A percentile compares a stretch with the other conserved stretches of the same genome.
These are phyloP conservation scores for Aspergillus incahuasiensis DNA, from an alignment of 495 filamentous ascomycete genomes.

Conservation along the genomic window DNA sequence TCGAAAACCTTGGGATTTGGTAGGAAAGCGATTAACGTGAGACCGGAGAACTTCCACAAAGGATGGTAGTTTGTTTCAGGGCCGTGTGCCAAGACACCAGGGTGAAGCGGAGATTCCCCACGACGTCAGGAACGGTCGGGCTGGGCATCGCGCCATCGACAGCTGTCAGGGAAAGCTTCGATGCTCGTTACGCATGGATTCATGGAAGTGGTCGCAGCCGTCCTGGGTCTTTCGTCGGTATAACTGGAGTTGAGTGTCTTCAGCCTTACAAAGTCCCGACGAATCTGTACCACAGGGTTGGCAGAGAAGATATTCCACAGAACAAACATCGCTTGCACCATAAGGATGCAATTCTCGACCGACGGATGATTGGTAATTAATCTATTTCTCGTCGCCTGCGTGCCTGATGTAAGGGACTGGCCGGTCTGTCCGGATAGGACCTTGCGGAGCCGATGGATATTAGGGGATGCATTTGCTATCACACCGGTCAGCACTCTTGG, in stretches of 20 bases:
- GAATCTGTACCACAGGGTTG: not conserved
- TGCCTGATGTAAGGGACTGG: not conserved
- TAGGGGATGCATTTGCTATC: not conserved
- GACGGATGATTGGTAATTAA: not conserved
- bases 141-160: not conserved
- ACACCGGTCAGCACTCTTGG: not conserved
- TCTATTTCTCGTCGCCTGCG: conserved; percentile 1
- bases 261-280: not conserved
- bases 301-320: not conserved
- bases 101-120: conserved; percentile 7
- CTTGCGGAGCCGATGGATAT: not conserved
- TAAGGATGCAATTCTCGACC: not conserved
- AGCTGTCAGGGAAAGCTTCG: not conserved
- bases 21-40: conserved; percentile 11
- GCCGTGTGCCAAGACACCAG: conserved; percentile 8
- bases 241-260: not conserved
- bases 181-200: not conserved
- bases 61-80: conserved; percentile 18
- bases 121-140: not conserved
- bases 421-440: not conserved
- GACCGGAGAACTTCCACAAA: conserved; percentile 20
- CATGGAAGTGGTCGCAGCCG: not conserved
- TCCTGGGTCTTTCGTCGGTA: not conserved
- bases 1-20: not conserved
- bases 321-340: not conserved